Evolutionary conservation across 2,329 filamentous ascomycete genomes (phyloP).

Genomic region (Knoxdaviesia capensis): DNA sequence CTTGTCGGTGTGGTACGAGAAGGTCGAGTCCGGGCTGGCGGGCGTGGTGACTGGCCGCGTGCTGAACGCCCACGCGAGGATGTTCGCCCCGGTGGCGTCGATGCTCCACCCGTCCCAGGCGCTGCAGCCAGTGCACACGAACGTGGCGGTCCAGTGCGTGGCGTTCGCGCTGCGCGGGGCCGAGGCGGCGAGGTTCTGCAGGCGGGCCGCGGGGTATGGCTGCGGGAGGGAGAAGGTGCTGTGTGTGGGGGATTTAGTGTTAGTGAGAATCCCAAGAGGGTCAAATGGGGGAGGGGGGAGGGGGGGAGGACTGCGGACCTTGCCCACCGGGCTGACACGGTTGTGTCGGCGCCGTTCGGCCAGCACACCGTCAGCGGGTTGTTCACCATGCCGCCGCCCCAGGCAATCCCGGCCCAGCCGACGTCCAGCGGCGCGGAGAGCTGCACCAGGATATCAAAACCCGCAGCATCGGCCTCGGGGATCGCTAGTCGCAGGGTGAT

Average conservation of each 20-base stretch:
- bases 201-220: slow-evolving; percentile 11
- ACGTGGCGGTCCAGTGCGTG: slow-evolving; percentile 15
- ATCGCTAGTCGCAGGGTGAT: slow-evolving; percentile 15
- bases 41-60: slow-evolving; percentile 17
- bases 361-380: slow-evolving; percentile 6
- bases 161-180: slow-evolving; percentile 12
- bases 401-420: slow-evolving; percentile 6
- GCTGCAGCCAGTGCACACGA: slow-evolving; percentile 18
- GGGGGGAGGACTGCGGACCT: slow-evolving; percentile 11
- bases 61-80: slow-evolving; percentile 20
- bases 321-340: slow-evolving; percentile 15
- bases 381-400: slow-evolving; percentile 6
- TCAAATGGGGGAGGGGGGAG: too few relatives aligned
- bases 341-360: slow-evolving; percentile 10
- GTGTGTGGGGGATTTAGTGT: too few relatives aligned
- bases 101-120: slow-evolving; percentile 19
- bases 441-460: slow-evolving; percentile 6
- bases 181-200: too few relatives aligned
- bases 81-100: slow-evolving; percentile 13
- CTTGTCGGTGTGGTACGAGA: slow-evolving; percentile 21
- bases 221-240: slow-evolving; percentile 15
- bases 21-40: slow-evolving; percentile 12
- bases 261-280: too few relatives aligned
- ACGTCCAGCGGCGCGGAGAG: slow-evolving; percentile 4
- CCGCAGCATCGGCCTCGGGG: slow-evolving; percentile 11